Conservation (phyloP, 345 rosid species). For the Brassica incana region DNA sequence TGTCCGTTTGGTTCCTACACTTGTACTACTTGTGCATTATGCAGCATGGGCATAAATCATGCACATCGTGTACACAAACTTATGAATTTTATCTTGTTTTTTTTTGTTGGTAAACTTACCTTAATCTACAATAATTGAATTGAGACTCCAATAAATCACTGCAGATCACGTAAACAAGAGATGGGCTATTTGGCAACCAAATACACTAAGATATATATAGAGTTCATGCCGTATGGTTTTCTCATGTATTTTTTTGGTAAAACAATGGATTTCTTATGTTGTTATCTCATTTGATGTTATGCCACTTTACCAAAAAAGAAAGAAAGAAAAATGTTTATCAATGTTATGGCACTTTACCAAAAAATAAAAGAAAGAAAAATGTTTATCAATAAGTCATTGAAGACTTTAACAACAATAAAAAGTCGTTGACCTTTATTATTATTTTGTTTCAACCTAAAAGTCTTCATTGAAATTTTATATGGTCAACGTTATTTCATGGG, state of each 20-base stretch:
- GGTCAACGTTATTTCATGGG: background rate
- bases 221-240: no score
- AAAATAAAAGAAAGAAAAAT: background rate
- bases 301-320: no score
- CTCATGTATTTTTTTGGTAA: background rate
- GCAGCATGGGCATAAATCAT: constrained; percentile 13
- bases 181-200: no score
- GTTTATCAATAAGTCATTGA: background rate
- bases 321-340: background rate
- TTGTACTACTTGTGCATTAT: no score
- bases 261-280: no score
- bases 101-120: background rate
- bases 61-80: background rate
- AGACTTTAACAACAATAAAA: background rate
- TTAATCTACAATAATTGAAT: background rate
- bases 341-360: no score
- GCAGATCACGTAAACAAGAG: background rate
- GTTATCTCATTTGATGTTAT: no score
- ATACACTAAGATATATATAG: no score
- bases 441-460: background rate
- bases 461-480: background rate
- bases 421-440: background rate
- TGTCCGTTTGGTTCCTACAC: no score
- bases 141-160: background rate
- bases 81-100: background rate